Conservation (phyloP, 164 flowering plant genomes). For the Vitis riparia region DNA sequence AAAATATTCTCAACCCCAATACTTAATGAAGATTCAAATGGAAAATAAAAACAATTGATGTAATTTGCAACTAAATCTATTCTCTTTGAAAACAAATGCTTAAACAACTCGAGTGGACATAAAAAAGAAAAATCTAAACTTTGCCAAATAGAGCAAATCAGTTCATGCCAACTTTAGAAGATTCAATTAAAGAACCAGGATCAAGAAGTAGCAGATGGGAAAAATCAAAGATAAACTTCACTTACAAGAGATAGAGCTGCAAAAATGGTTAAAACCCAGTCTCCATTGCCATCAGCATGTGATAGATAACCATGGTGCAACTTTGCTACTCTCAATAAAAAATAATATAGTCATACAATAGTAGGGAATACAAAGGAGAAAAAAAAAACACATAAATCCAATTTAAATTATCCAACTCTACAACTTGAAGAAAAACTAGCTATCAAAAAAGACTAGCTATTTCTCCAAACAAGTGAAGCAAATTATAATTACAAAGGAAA, state of each 20-base stretch:
- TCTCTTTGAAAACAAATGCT: no score
- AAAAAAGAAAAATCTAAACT: no score
- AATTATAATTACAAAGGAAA: neutral
- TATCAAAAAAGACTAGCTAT: no score
- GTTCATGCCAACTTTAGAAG: no score
- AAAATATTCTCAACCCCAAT: no score
- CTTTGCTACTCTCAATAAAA: constrained; percentile 48
- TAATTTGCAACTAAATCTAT: no score
- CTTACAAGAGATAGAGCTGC: constrained; percentile 85
- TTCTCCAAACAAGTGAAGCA: no score
- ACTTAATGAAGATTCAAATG: no score
- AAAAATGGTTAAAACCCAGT: constrained; percentile 93
- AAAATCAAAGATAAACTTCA: constrained; percentile 9
- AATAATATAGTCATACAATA: neutral
- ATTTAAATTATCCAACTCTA: neutral
- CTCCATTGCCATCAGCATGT: constrained; percentile 96
- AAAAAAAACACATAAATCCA: neutral
- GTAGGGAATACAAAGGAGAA: neutral
- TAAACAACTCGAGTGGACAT: no score
- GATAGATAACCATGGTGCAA: constrained; percentile 80
- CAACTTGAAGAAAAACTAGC: neutral
- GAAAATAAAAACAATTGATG: no score
- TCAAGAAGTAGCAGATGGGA: constrained; percentile 1
- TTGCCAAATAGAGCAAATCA: no score
- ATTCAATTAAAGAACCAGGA: neutral